A percentile compares a stretch with the other conserved stretches of the same genome.
These are phyloP conservation scores for Phytophthora litchii DNA, from an alignment of 352 stramenopile species.

Conservation along the genomic window DNA sequence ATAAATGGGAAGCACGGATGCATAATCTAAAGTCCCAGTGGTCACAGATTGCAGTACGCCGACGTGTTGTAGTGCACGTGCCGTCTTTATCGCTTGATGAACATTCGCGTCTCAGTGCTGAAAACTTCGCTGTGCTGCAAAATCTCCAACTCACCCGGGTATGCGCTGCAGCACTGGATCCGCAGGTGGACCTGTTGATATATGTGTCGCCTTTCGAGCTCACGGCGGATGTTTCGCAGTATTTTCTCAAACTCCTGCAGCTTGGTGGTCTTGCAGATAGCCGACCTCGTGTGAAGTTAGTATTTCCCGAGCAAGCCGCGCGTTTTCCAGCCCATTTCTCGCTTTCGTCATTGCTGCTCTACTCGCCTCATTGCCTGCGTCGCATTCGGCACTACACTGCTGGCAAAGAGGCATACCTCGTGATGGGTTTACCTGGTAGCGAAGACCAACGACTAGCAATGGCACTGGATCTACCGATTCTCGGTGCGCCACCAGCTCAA, in stretches of 20 bases:
- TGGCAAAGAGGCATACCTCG: constrained; percentile 76
- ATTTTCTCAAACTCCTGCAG: constrained; percentile 87
- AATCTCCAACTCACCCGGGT: constrained; percentile 87
- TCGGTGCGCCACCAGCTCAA: constrained; percentile 60
- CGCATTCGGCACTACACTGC: constrained; percentile 64
- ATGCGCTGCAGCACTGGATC: constrained; percentile 65
- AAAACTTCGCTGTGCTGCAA: constrained; percentile 76
- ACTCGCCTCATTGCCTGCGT: constrained; percentile 81
- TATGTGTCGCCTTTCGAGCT: constrained; percentile 89
- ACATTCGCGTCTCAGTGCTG: constrained; percentile 57
- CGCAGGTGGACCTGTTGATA: constrained; percentile 86
- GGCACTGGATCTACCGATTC: constrained; percentile 74
- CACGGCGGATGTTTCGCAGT: constrained; percentile 73
- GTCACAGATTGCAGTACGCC: constrained; percentile 47
- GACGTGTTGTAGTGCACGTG: constrained; percentile 81
- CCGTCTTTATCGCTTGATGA: constrained; percentile 84
- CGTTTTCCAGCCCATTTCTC: constrained; percentile 86
- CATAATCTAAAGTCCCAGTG: constrained; percentile 53
- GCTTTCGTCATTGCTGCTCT: constrained; percentile 79
- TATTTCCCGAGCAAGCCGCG: constrained; percentile 83
- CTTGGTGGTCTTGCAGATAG: constrained; percentile 70
- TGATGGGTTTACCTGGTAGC: constrained; percentile 70
- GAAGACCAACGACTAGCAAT: constrained; percentile 87
- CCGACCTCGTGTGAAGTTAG: constrained; percentile 70
- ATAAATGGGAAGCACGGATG: constrained; percentile 58